Conservation (phyloP, 805 yeast genomes). For the Candida tammaniensis region DNA sequence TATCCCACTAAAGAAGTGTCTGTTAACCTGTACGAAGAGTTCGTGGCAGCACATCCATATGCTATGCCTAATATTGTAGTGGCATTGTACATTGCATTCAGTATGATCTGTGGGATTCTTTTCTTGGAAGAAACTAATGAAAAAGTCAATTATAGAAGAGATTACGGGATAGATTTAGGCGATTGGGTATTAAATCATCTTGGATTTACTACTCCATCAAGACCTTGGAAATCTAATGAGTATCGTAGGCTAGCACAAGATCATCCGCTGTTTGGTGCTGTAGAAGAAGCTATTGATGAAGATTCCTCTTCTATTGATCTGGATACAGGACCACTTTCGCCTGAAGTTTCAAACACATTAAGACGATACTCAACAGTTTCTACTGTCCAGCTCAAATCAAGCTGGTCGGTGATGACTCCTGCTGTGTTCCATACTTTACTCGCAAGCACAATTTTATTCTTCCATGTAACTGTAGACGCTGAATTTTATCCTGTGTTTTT, state of each 20-base stretch:
- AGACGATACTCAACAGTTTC: conserved; percentile 5
- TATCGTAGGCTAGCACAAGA: no score
- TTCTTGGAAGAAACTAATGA: conserved; percentile 35
- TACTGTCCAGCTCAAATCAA: conserved; percentile 2
- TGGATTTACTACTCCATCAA: conserved; percentile 21
- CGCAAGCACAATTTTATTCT: conserved; percentile 29
- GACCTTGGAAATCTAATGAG: conserved; percentile 27
- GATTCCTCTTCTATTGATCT: conserved; percentile 4
- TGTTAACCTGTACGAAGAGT: conserved; percentile 17
- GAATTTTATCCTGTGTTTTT: conserved; percentile 33
- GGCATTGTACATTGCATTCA: conserved; percentile 20
- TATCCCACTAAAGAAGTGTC: conserved; percentile 12
- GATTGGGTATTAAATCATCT: conserved; percentile 21
- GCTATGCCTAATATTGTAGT: conserved; percentile 35
- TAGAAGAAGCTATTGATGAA: conserved; percentile 5
- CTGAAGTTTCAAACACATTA: conserved; percentile 16
- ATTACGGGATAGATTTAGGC: conserved; percentile 30
- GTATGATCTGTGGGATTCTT: conserved; percentile 23
- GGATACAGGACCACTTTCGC: conserved; percentile 7
- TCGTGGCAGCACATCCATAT: conserved; percentile 28
- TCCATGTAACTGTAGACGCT: conserved; percentile 27
- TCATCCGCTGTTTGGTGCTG: neutral
- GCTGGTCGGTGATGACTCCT: conserved; percentile 20
- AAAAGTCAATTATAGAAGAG: conserved; percentile 16
- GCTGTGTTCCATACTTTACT: conserved; percentile 26